Percentiles rank a stretch among this genome's conserved stretches.
These are phyloP conservation scores for Metarhizium guizhouense DNA, from an alignment of 2,329 filamentous ascomycete genomes.

Conservation along the genomic window DNA sequence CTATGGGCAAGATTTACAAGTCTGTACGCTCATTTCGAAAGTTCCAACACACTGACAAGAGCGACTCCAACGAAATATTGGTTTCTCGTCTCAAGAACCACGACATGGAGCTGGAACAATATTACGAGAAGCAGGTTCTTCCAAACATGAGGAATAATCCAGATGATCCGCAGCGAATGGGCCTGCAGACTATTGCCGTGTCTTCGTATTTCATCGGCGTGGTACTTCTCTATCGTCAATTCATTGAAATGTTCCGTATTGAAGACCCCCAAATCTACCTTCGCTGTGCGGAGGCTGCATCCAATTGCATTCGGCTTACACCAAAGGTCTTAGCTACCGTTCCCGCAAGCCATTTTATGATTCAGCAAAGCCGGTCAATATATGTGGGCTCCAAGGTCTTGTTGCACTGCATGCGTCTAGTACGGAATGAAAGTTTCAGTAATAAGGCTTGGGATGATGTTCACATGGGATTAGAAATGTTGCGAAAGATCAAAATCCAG, in stretches of 20 bases:
- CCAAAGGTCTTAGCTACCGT: neutral
- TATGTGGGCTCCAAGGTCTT: neutral
- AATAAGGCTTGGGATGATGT: neutral
- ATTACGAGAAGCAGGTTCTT: neutral
- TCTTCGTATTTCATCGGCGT: neutral
- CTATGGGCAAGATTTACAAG: neutral
- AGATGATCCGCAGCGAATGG: neutral
- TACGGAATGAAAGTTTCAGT: neutral
- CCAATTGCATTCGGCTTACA: neutral
- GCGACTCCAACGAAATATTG: neutral
- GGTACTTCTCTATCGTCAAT: neutral
- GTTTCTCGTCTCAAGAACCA: neutral
- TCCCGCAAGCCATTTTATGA: neutral
- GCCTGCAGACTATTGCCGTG: neutral
- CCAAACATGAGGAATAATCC: neutral
- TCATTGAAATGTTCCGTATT: neutral
- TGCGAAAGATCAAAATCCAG: neutral
- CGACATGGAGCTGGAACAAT: neutral
- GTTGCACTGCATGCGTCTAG: neutral
- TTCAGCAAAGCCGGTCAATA: neutral
- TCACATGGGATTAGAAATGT: neutral
- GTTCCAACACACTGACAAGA: neutral
- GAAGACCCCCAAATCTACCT: neutral
- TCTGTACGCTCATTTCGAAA: neutral
- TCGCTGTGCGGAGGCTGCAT: neutral